Base-by-base conservation (phyloP, 2,329 filamentous ascomycete species). In the Pseudogymnoascus pannorum region DNA sequence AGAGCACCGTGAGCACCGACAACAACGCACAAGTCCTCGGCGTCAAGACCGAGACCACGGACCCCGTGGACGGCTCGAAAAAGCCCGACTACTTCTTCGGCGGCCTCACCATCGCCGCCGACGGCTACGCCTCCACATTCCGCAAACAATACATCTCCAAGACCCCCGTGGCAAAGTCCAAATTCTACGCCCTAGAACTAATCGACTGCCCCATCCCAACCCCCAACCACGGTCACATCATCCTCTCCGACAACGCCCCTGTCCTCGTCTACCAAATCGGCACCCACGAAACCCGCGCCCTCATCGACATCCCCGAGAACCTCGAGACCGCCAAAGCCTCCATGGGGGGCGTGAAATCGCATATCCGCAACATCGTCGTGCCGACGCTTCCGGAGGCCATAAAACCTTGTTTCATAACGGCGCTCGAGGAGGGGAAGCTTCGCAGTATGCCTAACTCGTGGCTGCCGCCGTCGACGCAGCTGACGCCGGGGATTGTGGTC, bases 211-310 rank as follows among this genome's bases (percentile, higher is more conserved):
- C 87, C 22, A 83, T 97, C 8, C 91, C 92, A 2, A 79, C 83
- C 59, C 84, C 86, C 1, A 79, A 86, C 64, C 90, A 91, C 72
- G 94, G 93, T 18, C 92, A 96, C 74, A 93, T 99, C 66, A 80
- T 97, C 60, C 88, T 99, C 64, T 87, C 87, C 68, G 83, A 90
- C 65, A 82, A 84, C 51, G 79, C 86, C 0, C 93, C 94, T 0
- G 85, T 96, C 33, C 85, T 99, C 22, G 83, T 99, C 62, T 99
- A 99, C 79, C 94, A 97, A 77, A 99, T 99, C 72, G 93, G 94
- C 71, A 89, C 91, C 4, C 92, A 89, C 76, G 94, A 97, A 77
- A 99, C 94, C 1, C 86, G 94, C 66, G 89, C 88, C 11, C 83
- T 99, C 20, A 85, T 97, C 69, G 92, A 97, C 73, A 86, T 97